Evolutionary conservation across 78 protist species (phyloP).

Genomic region (Chrysochromulina parva): DNA sequence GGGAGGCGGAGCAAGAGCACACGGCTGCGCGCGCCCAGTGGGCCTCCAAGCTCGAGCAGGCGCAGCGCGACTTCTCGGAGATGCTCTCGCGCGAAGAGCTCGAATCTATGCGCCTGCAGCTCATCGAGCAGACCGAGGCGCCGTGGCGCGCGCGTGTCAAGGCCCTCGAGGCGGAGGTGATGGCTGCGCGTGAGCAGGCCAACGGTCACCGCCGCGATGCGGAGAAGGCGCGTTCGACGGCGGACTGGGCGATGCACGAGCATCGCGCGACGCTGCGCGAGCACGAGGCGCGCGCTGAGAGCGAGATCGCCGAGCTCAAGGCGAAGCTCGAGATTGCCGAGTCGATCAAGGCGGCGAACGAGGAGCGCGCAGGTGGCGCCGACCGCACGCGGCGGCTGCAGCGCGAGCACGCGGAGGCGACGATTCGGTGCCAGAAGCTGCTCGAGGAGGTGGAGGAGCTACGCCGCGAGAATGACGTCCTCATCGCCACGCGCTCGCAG

Average conservation of each 20-base stretch:
- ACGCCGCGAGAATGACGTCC: not conserved
- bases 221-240: not conserved
- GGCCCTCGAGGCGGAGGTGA: not conserved
- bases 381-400: not conserved
- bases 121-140: not conserved
- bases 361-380: not conserved
- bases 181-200: not conserved
- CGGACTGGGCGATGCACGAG: not conserved
- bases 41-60: not conserved
- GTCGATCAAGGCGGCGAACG: not conserved
- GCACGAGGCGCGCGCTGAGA: not conserved
- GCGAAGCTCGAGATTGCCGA: not conserved
- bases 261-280: constrained; percentile 2
- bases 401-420: not conserved
- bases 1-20: not conserved
- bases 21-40: not conserved
- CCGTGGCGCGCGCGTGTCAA: not conserved
- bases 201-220: not conserved
- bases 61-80: not conserved
- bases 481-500: not conserved
- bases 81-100: not conserved
- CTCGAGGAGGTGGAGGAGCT: constrained; percentile 1
- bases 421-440: not conserved
- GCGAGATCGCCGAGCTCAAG: not conserved
- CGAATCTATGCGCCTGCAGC: not conserved